These are phyloP conservation scores for Botrytis medusae DNA, from an alignment of 2,329 filamentous ascomycete genomes.

Conservation along the genomic window DNA sequence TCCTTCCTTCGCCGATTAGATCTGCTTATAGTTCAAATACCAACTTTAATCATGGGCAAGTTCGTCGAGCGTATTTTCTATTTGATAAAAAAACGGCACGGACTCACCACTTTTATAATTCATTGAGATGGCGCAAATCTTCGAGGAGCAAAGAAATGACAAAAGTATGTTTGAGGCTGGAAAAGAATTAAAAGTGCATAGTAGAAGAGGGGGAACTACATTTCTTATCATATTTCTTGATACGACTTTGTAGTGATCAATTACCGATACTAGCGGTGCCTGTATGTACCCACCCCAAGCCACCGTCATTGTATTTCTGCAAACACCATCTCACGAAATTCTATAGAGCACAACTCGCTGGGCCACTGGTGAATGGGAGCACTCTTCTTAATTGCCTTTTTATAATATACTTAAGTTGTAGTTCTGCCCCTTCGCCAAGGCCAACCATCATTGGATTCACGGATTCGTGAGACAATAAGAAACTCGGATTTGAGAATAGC, in stretches of 20 bases:
- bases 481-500: background rate
- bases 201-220: background rate
- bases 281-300: background rate
- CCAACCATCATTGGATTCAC: background rate
- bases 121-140: background rate
- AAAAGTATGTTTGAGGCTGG: constrained; percentile 10
- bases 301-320: background rate
- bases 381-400: background rate
- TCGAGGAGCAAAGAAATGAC: background rate
- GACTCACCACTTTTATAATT: background rate
- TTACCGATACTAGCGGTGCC: background rate
- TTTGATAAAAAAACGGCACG: background rate
- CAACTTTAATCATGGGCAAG: background rate
- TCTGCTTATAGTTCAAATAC: background rate
- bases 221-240: background rate
- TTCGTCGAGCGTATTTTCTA: background rate
- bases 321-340: background rate
- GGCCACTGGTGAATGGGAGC: background rate
- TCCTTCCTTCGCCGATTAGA: constrained; percentile 2
- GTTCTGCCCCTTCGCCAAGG: background rate
- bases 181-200: background rate
- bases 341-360: background rate
- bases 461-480: background rate
- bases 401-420: background rate
- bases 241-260: background rate